A percentile compares a stretch with the other conserved stretches of the same genome.
These are phyloP conservation scores for Grosmannia clavigera DNA, from an alignment of 2,329 filamentous ascomycete genomes.

Conservation along the genomic window DNA sequence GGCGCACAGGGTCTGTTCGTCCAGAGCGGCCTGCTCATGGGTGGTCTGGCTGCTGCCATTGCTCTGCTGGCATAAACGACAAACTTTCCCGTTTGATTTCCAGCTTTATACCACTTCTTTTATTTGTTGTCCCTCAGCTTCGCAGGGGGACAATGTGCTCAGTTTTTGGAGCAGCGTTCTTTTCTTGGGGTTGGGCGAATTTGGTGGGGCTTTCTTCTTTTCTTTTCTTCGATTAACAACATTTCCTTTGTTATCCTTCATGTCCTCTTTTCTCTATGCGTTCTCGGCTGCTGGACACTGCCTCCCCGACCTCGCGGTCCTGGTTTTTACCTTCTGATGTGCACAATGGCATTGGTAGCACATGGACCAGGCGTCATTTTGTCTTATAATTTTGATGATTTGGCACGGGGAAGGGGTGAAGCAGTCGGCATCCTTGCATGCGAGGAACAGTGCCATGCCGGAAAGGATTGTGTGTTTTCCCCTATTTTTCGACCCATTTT, in stretches of 20 bases:
- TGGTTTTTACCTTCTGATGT: neutral
- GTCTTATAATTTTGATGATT: neutral
- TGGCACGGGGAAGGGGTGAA: neutral
- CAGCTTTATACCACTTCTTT: neutral
- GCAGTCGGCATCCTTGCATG: neutral
- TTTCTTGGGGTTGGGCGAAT: neutral
- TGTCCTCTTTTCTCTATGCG: neutral
- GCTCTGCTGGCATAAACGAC: conserved; percentile 23
- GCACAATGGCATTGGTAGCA: neutral
- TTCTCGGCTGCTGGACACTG: conserved; percentile 11
- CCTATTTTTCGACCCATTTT: neutral
- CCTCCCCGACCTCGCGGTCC: neutral
- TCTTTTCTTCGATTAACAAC: neutral
- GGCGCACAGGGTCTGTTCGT: conserved; percentile 24
- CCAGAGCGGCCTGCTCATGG: conserved; percentile 27
- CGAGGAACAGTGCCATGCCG: neutral
- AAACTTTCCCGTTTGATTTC: neutral
- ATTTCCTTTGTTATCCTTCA: neutral
- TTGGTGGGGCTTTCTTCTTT: neutral
- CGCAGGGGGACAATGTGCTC: neutral
- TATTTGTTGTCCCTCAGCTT: neutral
- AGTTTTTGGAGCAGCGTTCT: neutral
- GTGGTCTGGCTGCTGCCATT: conserved; percentile 26
- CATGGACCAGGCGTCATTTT: neutral
- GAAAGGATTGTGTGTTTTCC: neutral